Conservation (phyloP, 495 filamentous ascomycete species). For the Xylaria venustula region DNA sequence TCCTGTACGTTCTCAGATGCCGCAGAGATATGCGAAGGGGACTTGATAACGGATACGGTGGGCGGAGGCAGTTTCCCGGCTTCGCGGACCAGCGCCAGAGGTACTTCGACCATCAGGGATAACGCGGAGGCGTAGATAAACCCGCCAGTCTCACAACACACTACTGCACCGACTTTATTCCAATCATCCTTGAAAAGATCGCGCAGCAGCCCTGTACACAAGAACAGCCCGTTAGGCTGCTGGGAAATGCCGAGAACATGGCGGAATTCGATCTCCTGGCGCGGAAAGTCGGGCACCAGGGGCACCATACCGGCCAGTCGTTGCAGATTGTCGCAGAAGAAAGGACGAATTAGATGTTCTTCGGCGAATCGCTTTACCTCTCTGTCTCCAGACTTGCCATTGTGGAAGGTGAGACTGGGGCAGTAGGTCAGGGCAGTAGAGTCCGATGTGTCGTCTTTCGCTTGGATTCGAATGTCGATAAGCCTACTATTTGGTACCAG, state of each 20-base stretch:
- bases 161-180: slow-evolving; percentile 46
- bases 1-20: slow-evolving; percentile 30
- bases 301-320: slow-evolving; percentile 54
- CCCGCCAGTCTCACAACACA: slow-evolving; percentile 58
- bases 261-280: slow-evolving; percentile 52
- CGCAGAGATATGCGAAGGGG: slow-evolving; percentile 57
- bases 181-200: slow-evolving; percentile 49
- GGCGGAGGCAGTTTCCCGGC: slow-evolving; percentile 62
- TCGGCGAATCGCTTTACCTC: slow-evolving; percentile 44
- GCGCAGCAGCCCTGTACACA: slow-evolving; percentile 56
- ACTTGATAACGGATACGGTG: slow-evolving; percentile 49
- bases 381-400: slow-evolving; percentile 42
- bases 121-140: slow-evolving; percentile 58
- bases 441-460: slow-evolving; percentile 42
- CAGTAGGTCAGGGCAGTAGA: slow-evolving; percentile 33
- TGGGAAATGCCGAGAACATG: slow-evolving; percentile 61
- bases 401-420: slow-evolving; percentile 53
- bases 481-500: slow-evolving; percentile 56
- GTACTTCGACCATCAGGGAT: slow-evolving; percentile 43
- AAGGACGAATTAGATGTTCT: slow-evolving; percentile 47
- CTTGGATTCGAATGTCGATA: slow-evolving; percentile 53
- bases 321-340: slow-evolving; percentile 50
- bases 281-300: slow-evolving; percentile 51
- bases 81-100: slow-evolving; percentile 56
- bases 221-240: slow-evolving; percentile 49